Base-by-base conservation (phyloP, 352 stramenopile species). In the Globisporangium alternatum region DNA sequence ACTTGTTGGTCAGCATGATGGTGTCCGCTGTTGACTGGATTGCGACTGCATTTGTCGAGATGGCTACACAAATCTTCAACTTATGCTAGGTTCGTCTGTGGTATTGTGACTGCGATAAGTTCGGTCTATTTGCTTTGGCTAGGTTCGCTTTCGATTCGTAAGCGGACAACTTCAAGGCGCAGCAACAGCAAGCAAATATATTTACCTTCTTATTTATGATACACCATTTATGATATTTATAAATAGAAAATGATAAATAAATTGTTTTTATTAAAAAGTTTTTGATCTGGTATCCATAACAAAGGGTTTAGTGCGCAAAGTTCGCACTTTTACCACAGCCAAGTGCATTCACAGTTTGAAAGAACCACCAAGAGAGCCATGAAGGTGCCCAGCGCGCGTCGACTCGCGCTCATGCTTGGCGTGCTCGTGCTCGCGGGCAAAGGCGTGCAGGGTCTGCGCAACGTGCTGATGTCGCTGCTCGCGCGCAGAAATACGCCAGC, bases 351-450 rank as follows among this genome's bases (percentile, higher is more conserved):
- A 35, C 54, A 60, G 9, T 43, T 59, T 35, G 21, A 59, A 55
- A 33, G 12, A 9, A 13, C 8, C 13, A 54, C 15, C 30, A 56
- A 7, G 13, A 44, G 37, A 30, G n/a, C 15, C 28, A 67, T 67
- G 62, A 61, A 61, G 44, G 62, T 67, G 43, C 62, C 62, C 57
- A 65, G 62, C 65, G 66, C 72, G 53, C 72, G 72, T 8, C 72
- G 72, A 41, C 59, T 66, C 43, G 63, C 71, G 37, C 64, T 79
- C 37, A 71, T 85, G 37, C 51, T 89, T 12, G 60, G 51, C 47
- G 81, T 81, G 30, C 55, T 88, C 39, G 28, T 89, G 45, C 71
- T 83, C 52, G 62, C 75, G 3, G 65, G 70, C 43, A 81, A 81
- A 51, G 68, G 70, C 31, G 65, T 52, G 4, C 74, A 81, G 56